These are phyloP conservation scores for Candida chilensis DNA, from an alignment of 805 yeast genomes.

Conservation along the genomic window DNA sequence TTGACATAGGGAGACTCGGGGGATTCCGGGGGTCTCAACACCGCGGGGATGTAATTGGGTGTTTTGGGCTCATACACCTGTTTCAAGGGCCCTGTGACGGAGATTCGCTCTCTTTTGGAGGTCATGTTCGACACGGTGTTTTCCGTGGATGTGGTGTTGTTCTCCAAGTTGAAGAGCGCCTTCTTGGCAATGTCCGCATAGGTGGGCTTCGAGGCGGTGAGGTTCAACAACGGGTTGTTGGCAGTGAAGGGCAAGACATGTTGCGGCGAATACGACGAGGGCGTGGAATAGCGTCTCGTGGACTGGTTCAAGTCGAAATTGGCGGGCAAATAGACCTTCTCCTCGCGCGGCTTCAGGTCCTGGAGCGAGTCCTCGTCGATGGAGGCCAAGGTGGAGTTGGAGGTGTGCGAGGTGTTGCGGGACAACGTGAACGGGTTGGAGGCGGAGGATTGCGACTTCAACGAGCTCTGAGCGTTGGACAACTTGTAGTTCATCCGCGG, in stretches of 20 bases:
- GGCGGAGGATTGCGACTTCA: too few relatives aligned
- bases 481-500: too few relatives aligned
- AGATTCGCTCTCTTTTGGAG: conserved; percentile 4
- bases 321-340: conserved; percentile 31
- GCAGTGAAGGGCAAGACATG: conserved; percentile 1
- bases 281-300: conserved; percentile 21
- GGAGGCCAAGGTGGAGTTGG: too few relatives aligned
- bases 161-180: conserved; percentile 11
- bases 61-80: conserved; percentile 39
- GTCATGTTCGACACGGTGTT: background rate
- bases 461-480: too few relatives aligned
- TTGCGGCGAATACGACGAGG: conserved; percentile 4
- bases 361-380: too few relatives aligned
- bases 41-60: conserved; percentile 43
- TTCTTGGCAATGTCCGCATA: conserved; percentile 2
- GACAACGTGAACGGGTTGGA: too few relatives aligned
- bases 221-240: too few relatives aligned
- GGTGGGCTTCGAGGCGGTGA: too few relatives aligned
- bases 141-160: conserved; percentile 8
- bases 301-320: conserved; percentile 33
- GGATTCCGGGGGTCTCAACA: conserved; percentile 27
- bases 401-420: too few relatives aligned
- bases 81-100: conserved; percentile 9
- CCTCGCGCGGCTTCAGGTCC: too few relatives aligned
- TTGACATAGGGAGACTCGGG: conserved; percentile 2